A percentile compares a stretch with the other conserved stretches of the same genome.
These are phyloP conservation scores for Cladosporium sp. DNA, from an alignment of 2,329 filamentous ascomycete genomes.

Conservation along the genomic window DNA sequence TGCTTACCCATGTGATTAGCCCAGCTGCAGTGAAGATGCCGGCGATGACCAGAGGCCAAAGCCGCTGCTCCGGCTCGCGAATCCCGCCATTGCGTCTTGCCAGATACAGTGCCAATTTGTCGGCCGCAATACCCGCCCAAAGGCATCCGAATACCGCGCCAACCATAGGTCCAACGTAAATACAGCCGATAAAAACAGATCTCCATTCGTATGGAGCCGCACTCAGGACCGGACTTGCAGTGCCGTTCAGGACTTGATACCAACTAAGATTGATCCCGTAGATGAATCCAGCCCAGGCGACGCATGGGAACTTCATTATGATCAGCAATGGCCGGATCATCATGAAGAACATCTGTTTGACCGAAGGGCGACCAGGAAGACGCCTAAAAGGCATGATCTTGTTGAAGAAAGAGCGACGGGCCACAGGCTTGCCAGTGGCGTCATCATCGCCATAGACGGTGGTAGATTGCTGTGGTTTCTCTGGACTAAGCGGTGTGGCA, in stretches of 20 bases:
- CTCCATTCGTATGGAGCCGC: slow-evolving; percentile 39
- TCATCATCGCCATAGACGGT: background rate
- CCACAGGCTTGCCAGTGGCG: background rate
- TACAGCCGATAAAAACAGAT: slow-evolving; percentile 49
- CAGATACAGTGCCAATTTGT: slow-evolving; percentile 30
- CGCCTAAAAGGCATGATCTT: slow-evolving; percentile 34
- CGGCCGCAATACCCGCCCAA: slow-evolving; percentile 36
- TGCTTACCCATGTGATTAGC: slow-evolving; percentile 43
- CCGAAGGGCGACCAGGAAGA: slow-evolving; percentile 24
- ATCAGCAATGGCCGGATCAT: slow-evolving; percentile 25
- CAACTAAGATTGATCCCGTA: slow-evolving; percentile 22
- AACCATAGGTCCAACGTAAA: slow-evolving; percentile 52
- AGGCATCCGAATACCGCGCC: slow-evolving; percentile 40
- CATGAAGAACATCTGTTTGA: slow-evolving; percentile 24
- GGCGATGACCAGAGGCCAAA: slow-evolving; percentile 43
- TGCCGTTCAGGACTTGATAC: slow-evolving; percentile 23
- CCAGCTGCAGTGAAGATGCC: slow-evolving; percentile 46
- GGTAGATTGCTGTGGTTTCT: background rate
- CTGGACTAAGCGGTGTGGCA: slow-evolving; percentile 14
- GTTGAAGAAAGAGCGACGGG: slow-evolving; percentile 29
- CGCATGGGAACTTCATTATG: slow-evolving; percentile 9
- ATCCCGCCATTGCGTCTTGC: slow-evolving; percentile 43
- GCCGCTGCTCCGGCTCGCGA: slow-evolving; percentile 42
- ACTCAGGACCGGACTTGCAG: slow-evolving; percentile 22
- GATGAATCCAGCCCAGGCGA: slow-evolving; percentile 22